These are phyloP conservation scores for Dioscorea alata DNA, from an alignment of 106 monocot genomes.

Conservation along the genomic window DNA sequence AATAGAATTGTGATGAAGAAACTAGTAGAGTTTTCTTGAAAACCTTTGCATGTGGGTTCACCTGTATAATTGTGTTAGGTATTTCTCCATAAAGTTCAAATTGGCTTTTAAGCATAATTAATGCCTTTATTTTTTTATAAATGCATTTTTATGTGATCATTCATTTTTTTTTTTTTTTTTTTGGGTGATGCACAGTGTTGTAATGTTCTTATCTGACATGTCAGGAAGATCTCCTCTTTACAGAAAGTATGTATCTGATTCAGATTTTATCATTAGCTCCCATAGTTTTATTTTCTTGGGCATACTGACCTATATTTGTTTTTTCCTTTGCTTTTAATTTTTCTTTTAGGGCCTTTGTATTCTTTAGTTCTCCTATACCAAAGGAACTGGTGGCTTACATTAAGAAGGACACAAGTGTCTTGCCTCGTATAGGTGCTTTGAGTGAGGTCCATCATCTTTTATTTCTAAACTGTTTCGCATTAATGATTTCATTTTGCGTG, in stretches of 20 bases:
- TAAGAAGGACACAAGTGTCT: constrained; percentile 74
- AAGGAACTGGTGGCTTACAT: constrained; percentile 73
- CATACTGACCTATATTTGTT: neutral
- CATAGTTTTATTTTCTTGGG: neutral
- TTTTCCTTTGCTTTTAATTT: constrained; percentile 1
- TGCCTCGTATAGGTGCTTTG: constrained; percentile 83
- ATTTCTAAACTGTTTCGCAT: constrained; percentile 1
- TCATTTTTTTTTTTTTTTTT: too few relatives aligned
- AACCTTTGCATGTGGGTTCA: neutral
- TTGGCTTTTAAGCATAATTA: neutral
- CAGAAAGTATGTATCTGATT: constrained; percentile 65
- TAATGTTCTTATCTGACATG: constrained; percentile 89
- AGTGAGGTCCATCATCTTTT: constrained; percentile 70
- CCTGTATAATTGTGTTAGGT: too few relatives aligned
- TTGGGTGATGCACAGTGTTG: constrained; percentile 51
- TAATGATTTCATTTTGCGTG: neutral
- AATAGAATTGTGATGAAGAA: neutral
- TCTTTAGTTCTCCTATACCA: constrained; percentile 85
- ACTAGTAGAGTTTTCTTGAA: neutral
- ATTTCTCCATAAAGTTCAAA: neutral
- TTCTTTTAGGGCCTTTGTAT: constrained; percentile 82
- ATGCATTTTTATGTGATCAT: constrained; percentile 1
- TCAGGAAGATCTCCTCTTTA: constrained; percentile 90
- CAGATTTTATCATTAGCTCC: too few relatives aligned
- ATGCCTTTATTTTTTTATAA: neutral